Conservation (phyloP, 2,329 filamentous ascomycete species). For the Penicillium sp. region DNA sequence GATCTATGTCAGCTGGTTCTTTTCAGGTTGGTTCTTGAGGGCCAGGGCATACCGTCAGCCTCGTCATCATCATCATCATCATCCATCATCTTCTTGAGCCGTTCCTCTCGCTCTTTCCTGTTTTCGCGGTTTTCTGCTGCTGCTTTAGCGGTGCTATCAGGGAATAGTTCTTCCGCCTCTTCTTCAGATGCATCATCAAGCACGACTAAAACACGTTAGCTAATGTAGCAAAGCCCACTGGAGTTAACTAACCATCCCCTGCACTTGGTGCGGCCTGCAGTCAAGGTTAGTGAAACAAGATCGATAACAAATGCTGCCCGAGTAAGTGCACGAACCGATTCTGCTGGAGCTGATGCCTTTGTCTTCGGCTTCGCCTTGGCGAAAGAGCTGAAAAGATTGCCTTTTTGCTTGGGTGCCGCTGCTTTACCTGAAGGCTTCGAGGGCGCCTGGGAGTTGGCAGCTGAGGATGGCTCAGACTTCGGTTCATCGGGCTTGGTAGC, state of each 20-base stretch:
- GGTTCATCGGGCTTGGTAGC: conserved; percentile 22
- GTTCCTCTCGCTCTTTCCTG: conserved; percentile 65
- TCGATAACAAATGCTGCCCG: not conserved
- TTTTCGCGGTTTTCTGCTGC: conserved; percentile 44
- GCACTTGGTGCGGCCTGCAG: conserved; percentile 11
- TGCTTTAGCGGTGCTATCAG: conserved; percentile 39
- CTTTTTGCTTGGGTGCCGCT: conserved; percentile 57
- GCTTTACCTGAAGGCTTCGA: conserved; percentile 41
- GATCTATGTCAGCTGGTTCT: conserved; percentile 21
- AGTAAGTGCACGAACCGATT: conserved; percentile 27
- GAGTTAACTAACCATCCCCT: conserved; percentile 50
- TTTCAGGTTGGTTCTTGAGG: conserved; percentile 40
- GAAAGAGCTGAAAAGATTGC: conserved; percentile 76
- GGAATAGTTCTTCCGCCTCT: conserved; percentile 54
- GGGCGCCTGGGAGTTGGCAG: conserved; percentile 31
- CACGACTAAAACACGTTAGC: conserved; percentile 40
- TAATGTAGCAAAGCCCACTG: not conserved
- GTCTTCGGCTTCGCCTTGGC: conserved; percentile 66
- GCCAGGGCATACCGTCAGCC: conserved; percentile 25
- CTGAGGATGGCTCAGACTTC: conserved; percentile 20
- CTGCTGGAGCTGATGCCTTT: conserved; percentile 44
- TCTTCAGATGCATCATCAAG: conserved; percentile 60
- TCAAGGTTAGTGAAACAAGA: not conserved
- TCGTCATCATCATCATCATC: conserved; percentile 47
- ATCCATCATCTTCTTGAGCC: conserved; percentile 74